Evolutionary conservation across 2,329 filamentous ascomycete genomes (phyloP), one percentile per base, ranked within the genome.

Genomic region (Torrubiella hemipterigena): DNA sequence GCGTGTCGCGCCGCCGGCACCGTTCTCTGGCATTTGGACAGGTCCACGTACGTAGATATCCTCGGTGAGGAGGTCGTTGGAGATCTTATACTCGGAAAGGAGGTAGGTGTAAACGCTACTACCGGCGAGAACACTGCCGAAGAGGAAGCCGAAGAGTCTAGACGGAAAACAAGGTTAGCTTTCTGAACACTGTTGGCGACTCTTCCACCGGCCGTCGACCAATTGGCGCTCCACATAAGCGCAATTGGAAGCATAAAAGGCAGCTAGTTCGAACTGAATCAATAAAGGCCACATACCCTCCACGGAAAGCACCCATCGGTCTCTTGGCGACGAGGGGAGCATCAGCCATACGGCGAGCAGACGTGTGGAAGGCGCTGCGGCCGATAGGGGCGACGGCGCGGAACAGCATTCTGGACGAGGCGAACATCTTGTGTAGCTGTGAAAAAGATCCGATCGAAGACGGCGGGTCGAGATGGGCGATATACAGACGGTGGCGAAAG

Each of bases 1-100:
- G n/a, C n/a, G 22, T n/a, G 14, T 24, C 8, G 22, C 22, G 22
- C 22, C 14, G 6, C 11, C 10, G 11, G 12, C 10, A 11, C 10
- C 12, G 11, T 5, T 24, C 20, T 8, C 20, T 24, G 6, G 22
- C 12, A 6, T n/a, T n/a, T 15, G 11, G 19, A 20, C 10, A 12
- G 23, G 19, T 27, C 12, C 18, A 79, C 84, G 58, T 72, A 95
- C 89, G 60, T 89, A 89, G 55, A 96, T 94, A 59, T 96, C 89
- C 61, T 94, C 86, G 38, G 80, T 89, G 59, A 96, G 65, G 50
- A 95, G 71, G 61, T 93, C 83, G 63, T 95, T 96, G 45, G 85
- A 83, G 26, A 86, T 69, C 62, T 86, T 85, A 67, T 95, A 96
- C 58, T 96, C 87, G 54, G 89, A 77, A 46, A 96, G 63, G 43